phyloP scores from a whole-genome alignment of 441 rosid species.

The Melianthus villosus region DNA sequence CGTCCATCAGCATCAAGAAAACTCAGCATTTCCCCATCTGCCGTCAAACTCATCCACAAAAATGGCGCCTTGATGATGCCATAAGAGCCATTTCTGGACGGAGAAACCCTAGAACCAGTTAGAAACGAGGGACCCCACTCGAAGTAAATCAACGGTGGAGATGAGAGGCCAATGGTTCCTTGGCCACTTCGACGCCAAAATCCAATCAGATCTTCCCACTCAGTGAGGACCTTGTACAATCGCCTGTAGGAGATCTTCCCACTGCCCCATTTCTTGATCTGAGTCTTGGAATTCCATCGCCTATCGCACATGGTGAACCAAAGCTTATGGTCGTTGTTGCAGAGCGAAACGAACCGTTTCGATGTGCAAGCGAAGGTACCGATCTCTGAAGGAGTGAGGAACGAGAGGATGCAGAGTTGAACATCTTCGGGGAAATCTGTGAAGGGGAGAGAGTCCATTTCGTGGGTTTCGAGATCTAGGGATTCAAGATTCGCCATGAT shows the following conservation, averaged over 20 bases:
- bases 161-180: constrained; percentile 16
- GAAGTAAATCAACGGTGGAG: constrained; percentile 49
- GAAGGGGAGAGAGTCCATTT: constrained; percentile 21
- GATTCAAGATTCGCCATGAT: too few relatives aligned
- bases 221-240: constrained; percentile 44
- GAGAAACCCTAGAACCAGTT: constrained; percentile 44
- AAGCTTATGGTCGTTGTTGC: constrained; percentile 38
- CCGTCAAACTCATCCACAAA: constrained; percentile 36
- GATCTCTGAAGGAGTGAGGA: constrained; percentile 51
- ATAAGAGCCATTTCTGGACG: constrained; percentile 27
- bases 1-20: constrained; percentile 42
- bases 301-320: constrained; percentile 67
- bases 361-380: constrained; percentile 70
- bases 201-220: constrained; percentile 65
- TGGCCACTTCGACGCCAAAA: constrained; percentile 83
- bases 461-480: constrained; percentile 4
- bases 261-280: constrained; percentile 56
- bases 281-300: constrained; percentile 62
- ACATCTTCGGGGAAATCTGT: constrained; percentile 79
- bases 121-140: constrained; percentile 78
- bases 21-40: constrained; percentile 36
- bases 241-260: constrained; percentile 41
- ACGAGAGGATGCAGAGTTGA: constrained; percentile 62
- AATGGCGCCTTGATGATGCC: constrained; percentile 43
- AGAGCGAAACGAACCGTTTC: constrained; percentile 42